A percentile compares a stretch with the other conserved stretches of the same genome.
phyloP scores from a whole-genome alignment of 2,329 filamentous ascomycete species.

The Aspergillus arachidicola region DNA sequence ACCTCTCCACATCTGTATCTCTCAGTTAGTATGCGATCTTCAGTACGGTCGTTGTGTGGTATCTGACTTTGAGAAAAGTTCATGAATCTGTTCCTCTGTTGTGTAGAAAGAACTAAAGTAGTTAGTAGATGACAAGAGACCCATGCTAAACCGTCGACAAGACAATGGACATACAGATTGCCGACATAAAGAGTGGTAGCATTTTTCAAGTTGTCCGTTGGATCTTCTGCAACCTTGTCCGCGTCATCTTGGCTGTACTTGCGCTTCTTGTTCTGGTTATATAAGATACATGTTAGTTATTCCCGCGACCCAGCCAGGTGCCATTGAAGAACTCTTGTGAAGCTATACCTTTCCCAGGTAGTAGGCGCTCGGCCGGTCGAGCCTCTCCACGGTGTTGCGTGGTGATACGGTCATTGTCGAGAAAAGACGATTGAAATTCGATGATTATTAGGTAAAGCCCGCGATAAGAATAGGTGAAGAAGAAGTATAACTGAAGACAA shows the following conservation, averaged over 20 bases:
- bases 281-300: neutral
- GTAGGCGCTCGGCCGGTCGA: slow-evolving; percentile 95
- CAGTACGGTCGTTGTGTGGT: neutral
- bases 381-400: slow-evolving; percentile 74
- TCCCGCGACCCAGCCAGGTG: neutral
- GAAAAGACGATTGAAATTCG: neutral
- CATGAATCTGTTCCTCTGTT: slow-evolving; percentile 97
- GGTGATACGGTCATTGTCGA: slow-evolving; percentile 31
- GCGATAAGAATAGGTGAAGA: neutral
- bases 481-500: slow-evolving; percentile 4
- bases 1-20: slow-evolving; percentile 77
- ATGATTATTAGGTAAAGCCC: neutral
- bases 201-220: slow-evolving; percentile 78
- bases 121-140: slow-evolving; percentile 9
- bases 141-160: neutral
- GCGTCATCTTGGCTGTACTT: slow-evolving; percentile 64
- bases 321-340: neutral
- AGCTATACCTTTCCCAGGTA: slow-evolving; percentile 72
- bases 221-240: slow-evolving; percentile 58
- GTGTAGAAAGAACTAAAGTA: slow-evolving; percentile 83
- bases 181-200: slow-evolving; percentile 97
- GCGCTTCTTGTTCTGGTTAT: slow-evolving; percentile 68
- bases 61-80: slow-evolving; percentile 81
- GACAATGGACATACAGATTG: slow-evolving; percentile 69
- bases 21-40: slow-evolving; percentile 11